Base-by-base conservation (phyloP, 2,329 filamentous ascomycete species). In the Byssothecium circinans region DNA sequence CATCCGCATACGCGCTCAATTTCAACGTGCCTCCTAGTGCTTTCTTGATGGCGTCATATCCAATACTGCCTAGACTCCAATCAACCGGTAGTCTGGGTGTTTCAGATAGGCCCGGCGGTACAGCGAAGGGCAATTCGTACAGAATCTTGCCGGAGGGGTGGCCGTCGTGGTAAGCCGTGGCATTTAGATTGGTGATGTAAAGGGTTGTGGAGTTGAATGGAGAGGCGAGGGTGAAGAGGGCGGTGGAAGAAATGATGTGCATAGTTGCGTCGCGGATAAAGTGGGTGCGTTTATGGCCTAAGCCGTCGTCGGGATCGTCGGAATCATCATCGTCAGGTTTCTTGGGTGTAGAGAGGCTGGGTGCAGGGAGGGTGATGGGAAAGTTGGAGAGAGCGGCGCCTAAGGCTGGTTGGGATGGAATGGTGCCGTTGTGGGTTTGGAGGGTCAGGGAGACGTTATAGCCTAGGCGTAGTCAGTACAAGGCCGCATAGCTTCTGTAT, bases 191-290 rank as follows among this genome's bases (percentile, higher is more conserved):
- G 30, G 89, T 89, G 53, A 99, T 81, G 59, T 84, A 88, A 15
- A 97, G 72, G 1, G 84, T 89, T 42, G 87, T 87, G 48, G 84
- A 76, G 33, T 77, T 73, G 8, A 97, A 76, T 0, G 94, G 94
- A 0, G 91, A 96, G 32, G 85, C 79, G 18, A 97, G 79, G 0
- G 82, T 85, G 70, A 99, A 96, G 1, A 86, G 84, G 3, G 92
- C 92, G 0, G 90, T 91, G 0, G 90, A 95, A 14, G 89, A 88
- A 53, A 94, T 80, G 43, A 97, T 72, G 72, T 97, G 91, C 71
- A 99, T 78, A 19, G 86, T 92, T 10, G 91, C 89, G 59, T 89
- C 85, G 65, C 87, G 82, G 59, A 99, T 90, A 68, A 97, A 96
- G 55, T 84, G 83, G 0, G 80, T 73, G 22, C 72, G 70, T 15